Evolutionary conservation across 805 yeast genomes (phyloP).

Genomic region (Ogataea allantospora): DNA sequence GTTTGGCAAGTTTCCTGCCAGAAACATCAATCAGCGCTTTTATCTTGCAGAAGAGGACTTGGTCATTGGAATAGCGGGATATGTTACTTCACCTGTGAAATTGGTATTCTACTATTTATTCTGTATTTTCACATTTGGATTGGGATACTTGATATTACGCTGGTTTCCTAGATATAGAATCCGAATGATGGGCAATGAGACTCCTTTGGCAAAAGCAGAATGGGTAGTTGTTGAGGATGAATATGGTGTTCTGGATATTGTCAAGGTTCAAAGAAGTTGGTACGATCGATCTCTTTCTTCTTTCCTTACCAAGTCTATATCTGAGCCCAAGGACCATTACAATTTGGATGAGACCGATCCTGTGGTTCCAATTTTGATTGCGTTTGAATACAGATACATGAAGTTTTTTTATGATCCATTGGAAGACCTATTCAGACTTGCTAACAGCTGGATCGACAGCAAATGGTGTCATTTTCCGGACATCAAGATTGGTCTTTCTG

Average conservation of each 20-base stretch:
- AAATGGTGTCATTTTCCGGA: slow-evolving; percentile 65
- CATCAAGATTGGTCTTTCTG: slow-evolving; percentile 67
- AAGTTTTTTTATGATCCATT: slow-evolving; percentile 80
- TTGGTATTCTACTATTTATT: slow-evolving; percentile 48
- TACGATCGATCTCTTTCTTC: slow-evolving; percentile 73
- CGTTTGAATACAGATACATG: slow-evolving; percentile 80
- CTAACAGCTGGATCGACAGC: slow-evolving; percentile 82
- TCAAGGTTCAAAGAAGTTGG: slow-evolving; percentile 54
- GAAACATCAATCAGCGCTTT: slow-evolving; percentile 66
- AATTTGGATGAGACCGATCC: slow-evolving; percentile 50
- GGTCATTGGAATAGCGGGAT: slow-evolving; percentile 93
- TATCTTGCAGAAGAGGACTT: slow-evolving; percentile 95
- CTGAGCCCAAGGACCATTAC: slow-evolving; percentile 20
- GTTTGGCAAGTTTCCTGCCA: slow-evolving; percentile 42
- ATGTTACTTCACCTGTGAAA: slow-evolving; percentile 51
- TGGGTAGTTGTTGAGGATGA: slow-evolving; percentile 95
- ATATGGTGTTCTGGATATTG: slow-evolving; percentile 75
- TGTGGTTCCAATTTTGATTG: slow-evolving; percentile 63
- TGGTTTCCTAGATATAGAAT: slow-evolving; percentile 86
- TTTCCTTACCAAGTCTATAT: slow-evolving; percentile 42
- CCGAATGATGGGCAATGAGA: slow-evolving; percentile 58
- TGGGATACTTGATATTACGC: slow-evolving; percentile 67
- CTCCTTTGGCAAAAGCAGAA: slow-evolving; percentile 78
- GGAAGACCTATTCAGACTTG: slow-evolving; percentile 81
- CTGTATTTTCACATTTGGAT: slow-evolving; percentile 63